Evolutionary conservation across 2,329 filamentous ascomycete genomes (phyloP).

Genomic region (Paecilomyces variotii): DNA sequence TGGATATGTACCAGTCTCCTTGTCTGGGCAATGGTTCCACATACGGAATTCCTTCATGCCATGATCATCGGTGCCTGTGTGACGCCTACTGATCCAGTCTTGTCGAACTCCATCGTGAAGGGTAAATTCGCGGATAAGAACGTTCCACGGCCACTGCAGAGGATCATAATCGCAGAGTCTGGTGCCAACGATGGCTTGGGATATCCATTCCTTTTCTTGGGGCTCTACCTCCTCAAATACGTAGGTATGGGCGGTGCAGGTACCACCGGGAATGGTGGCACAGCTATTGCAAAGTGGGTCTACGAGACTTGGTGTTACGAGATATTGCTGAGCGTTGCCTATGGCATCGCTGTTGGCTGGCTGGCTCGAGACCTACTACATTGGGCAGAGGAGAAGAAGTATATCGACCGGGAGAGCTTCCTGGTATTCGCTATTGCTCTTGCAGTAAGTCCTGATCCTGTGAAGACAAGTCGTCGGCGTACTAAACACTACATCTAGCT

Average conservation of each 20-base stretch:
- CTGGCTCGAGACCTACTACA: slow-evolving; percentile 73
- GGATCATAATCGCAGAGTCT: slow-evolving; percentile 72
- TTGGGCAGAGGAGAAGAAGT: slow-evolving; percentile 72
- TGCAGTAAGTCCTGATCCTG: slow-evolving; percentile 45
- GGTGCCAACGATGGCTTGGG: slow-evolving; percentile 85
- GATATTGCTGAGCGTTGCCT: slow-evolving; percentile 68
- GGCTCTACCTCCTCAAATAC: slow-evolving; percentile 76
- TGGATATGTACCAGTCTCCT: slow-evolving; percentile 76
- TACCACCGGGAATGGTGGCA: slow-evolving; percentile 50
- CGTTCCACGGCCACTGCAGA: slow-evolving; percentile 71
- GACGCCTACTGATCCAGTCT: slow-evolving; percentile 83
- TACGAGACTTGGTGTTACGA: slow-evolving; percentile 78
- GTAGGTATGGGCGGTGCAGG: slow-evolving; percentile 50
- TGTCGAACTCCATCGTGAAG: slow-evolving; percentile 87
- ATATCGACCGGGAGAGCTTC: slow-evolving; percentile 80
- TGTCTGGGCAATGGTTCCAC: slow-evolving; percentile 67
- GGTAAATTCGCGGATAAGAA: slow-evolving; percentile 90
- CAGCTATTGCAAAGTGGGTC: slow-evolving; percentile 74
- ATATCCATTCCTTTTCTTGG: slow-evolving; percentile 81
- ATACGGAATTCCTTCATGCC: slow-evolving; percentile 66
- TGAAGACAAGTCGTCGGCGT: slow-evolving; percentile 2
- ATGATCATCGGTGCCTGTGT: slow-evolving; percentile 76
- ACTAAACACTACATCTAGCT: slow-evolving; percentile 36
- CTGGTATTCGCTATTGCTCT: slow-evolving; percentile 78
- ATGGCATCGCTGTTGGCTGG: slow-evolving; percentile 72